These are phyloP conservation scores for Circinella umbellata DNA, from an alignment of 371 early-diverging fungal genomes.

Conservation along the genomic window DNA sequence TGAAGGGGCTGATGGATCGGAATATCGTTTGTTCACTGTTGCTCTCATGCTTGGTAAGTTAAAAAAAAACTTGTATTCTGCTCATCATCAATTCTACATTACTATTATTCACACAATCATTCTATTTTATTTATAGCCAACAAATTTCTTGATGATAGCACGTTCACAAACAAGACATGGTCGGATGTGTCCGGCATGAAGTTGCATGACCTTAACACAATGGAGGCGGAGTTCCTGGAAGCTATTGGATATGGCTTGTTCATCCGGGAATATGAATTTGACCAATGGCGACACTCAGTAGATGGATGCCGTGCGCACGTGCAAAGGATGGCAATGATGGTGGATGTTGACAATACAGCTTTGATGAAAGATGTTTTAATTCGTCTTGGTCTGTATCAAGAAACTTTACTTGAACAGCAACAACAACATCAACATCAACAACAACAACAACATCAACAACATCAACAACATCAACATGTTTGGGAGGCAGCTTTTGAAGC, in stretches of 20 bases:
- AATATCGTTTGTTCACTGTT: slow-evolving; percentile 79
- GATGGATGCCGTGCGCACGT: slow-evolving; percentile 12
- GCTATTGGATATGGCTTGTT: slow-evolving; percentile 63
- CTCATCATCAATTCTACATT: too few species aligned
- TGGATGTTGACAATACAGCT: neutral
- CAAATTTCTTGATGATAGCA: slow-evolving; percentile 73
- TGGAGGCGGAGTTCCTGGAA: slow-evolving; percentile 74
- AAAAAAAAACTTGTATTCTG: neutral
- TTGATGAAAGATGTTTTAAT: slow-evolving; percentile 8
- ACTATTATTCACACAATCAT: neutral
- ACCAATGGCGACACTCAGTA: slow-evolving; percentile 30
- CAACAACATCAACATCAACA: slow-evolving; percentile 10
- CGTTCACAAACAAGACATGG: slow-evolving; percentile 77
- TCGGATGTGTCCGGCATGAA: slow-evolving; percentile 71
- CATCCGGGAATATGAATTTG: slow-evolving; percentile 63
- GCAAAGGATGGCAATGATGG: slow-evolving; percentile 4
- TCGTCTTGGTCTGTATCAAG: slow-evolving; percentile 8
- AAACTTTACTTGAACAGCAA: slow-evolving; percentile 11
- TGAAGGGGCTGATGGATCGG: slow-evolving; percentile 73
- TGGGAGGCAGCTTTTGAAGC: slow-evolving; percentile 13
- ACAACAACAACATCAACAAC: slow-evolving; percentile 11
- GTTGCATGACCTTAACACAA: slow-evolving; percentile 64
- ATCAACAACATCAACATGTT: slow-evolving; percentile 13
- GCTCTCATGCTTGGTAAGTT: slow-evolving; percentile 69
- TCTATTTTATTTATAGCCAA: slow-evolving; percentile 43